Percentiles rank a stretch among this genome's conserved stretches.
Evolutionary conservation across 2,329 filamentous ascomycete genomes (phyloP).

Genomic region (Cryphonectria naterciae): DNA sequence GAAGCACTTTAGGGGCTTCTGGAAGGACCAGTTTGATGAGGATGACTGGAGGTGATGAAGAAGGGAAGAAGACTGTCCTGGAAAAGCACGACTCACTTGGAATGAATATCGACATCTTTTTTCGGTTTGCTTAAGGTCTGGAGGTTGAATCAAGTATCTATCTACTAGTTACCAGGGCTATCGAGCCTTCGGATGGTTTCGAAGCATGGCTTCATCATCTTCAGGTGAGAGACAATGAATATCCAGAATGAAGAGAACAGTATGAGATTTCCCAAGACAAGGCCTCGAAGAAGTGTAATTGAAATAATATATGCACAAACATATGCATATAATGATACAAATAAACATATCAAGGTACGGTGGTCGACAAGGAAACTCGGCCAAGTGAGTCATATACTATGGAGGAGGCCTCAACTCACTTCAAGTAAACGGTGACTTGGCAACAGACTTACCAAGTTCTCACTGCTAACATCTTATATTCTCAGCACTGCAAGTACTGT

Average conservation of each 20-base stretch:
- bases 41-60: constrained; percentile 22
- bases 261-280: no score
- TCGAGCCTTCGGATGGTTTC: no score
- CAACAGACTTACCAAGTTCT: not conserved
- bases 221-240: no score
- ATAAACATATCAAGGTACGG: not conserved
- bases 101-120: not conserved
- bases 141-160: no score
- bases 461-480: not conserved
- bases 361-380: not conserved
- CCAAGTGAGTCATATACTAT: not conserved
- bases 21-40: constrained; percentile 20
- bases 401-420: not conserved
- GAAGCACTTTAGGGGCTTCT: constrained; percentile 27
- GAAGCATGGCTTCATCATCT: no score
- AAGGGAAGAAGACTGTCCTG: no score
- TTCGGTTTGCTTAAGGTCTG: not conserved
- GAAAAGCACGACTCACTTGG: not conserved
- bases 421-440: not conserved
- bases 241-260: no score
- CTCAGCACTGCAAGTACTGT: not conserved
- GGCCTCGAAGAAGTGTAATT: no score
- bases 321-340: not conserved
- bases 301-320: no score
- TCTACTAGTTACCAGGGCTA: no score